Base-by-base conservation (phyloP, 768 basidiomycete genomes). In the Calocybe indica region DNA sequence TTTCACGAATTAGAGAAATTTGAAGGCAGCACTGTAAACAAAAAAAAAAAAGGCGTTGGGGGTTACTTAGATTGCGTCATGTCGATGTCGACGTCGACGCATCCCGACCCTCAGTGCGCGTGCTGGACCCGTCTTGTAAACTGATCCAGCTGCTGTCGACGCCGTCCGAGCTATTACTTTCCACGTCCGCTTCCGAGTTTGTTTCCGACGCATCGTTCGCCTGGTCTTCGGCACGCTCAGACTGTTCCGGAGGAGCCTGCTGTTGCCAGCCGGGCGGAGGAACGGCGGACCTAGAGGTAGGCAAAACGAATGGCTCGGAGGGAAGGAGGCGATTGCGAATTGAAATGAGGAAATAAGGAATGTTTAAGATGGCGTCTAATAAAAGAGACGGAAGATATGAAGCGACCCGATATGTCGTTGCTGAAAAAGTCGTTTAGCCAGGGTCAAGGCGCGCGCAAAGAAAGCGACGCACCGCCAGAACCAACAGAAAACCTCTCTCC, bases 401-500 rank as follows among this genome's bases (percentile, higher is more conserved):
- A 5, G 86, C 87, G 15, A 83, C 41, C 43, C 72, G 71, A 55
- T 90, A 90, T 5, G 87, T 88, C 32, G 69, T 66, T 5, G 87
- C 89, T 88, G 55, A n/a, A 40, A 36, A 46, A 8, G 33, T 12
- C 46, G 37, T 10, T 52, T 43, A 5, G 36, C 14, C 36, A 37
- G 36, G 15, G 31, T 34, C 6, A 31, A 30, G 22, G 31, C 13
- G 40, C 8, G 9, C 5, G 30, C 13, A 36, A 12, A 35, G 22
- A 31, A 30, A 14, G 22, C 0, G 13, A 65, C 78, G 56, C 58
- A 91, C 88, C 87, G 63, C 89, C 90, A 43, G 90, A 83, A 48
- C 90, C 90, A 47, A 92, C 67, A 13, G 80, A 76, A 57, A 88
- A 78, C 34, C 86, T 65, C 46, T 87, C 78, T 2, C 88, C 87